Conservation (phyloP, 805 yeast species). For the Cyberlindnera mrakii region DNA sequence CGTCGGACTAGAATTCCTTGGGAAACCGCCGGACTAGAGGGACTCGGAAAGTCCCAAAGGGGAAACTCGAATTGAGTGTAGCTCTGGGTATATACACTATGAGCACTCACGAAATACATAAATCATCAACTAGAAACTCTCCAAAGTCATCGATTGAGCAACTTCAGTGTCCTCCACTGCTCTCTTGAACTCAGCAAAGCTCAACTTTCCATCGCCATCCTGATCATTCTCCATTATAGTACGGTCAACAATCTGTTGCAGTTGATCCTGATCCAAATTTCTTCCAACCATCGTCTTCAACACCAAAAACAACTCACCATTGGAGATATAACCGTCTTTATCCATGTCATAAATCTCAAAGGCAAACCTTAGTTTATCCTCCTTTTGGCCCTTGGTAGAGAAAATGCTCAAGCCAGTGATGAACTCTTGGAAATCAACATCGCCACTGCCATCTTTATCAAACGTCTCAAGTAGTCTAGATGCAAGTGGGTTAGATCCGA, state of each 20-base stretch:
- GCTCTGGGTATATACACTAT: not conserved
- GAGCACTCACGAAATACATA: not conserved
- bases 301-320: slow-evolving; percentile 90
- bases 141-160: slow-evolving; percentile 52
- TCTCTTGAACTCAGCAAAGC: slow-evolving; percentile 78
- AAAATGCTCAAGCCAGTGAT: slow-evolving; percentile 82
- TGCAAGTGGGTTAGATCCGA: slow-evolving; percentile 85
- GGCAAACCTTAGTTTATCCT: slow-evolving; percentile 82
- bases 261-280: slow-evolving; percentile 75
- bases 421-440: slow-evolving; percentile 93
- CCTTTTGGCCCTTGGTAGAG: slow-evolving; percentile 73
- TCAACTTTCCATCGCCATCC: slow-evolving; percentile 82
- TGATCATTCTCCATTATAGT: slow-evolving; percentile 89
- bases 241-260: slow-evolving; percentile 95
- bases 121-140: slow-evolving; percentile 7
- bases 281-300: slow-evolving; percentile 96
- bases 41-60: too few species aligned
- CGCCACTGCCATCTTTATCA: slow-evolving; percentile 89
- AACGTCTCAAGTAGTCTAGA: slow-evolving; percentile 87
- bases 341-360: slow-evolving; percentile 94
- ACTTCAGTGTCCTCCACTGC: slow-evolving; percentile 53
- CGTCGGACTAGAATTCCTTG: too few species aligned
- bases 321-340: slow-evolving; percentile 88
- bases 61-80: too few species aligned
- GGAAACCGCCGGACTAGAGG: too few species aligned